Base-by-base conservation (phyloP, 139 green algal species). In the Axilococcus clingmanii region DNA sequence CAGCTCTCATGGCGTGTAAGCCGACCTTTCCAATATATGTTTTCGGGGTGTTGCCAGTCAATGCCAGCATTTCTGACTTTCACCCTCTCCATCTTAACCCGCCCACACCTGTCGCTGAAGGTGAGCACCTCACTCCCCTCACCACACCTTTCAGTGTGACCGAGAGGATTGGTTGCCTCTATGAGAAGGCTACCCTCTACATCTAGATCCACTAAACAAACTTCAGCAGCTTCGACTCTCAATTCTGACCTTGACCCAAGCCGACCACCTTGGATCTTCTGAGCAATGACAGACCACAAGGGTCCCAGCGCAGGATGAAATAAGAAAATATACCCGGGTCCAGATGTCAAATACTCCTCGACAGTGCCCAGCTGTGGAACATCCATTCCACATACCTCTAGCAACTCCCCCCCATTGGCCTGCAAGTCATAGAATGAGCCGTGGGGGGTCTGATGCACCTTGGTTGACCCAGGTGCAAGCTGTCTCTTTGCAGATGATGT, bases 341-440 rank as follows among this genome's bases (percentile, higher is more conserved):
- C 82, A 7, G 55, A 14, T n/a, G 56, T 51, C 38, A 95, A 64
- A 58, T 92, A 95, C 37, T 84, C 48, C 41, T 71, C 48, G 27
- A 83, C 71, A 20, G 52, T 68, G 36, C 69, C 76, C 19, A 82
- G 48, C 49, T 71, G 52, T 4, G 72, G 65, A 23, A 85, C 61
- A 12, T 66, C 22, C 41, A 79, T 72, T 55, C 68, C 76, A 50
- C 75, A 90, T 45, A 67, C 40, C 28, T 48, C 42, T 61, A 93
- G 69, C 52, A 93, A 40, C 40, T 94, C 77, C 32, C 44, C 59
- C 1, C 83, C 90, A 71, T 98, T 98, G 46, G 60, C 69, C 71
- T 85, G 73, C 29, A 97, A 79, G 77, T 97, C 89, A 32, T 79
- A 80, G 72, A 97, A 97, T 29, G 89, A 95, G 14, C 91, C 91